Base-by-base conservation (phyloP, 495 filamentous ascomycete genomes). In the Podospora bellae-mahoneyi region DNA sequence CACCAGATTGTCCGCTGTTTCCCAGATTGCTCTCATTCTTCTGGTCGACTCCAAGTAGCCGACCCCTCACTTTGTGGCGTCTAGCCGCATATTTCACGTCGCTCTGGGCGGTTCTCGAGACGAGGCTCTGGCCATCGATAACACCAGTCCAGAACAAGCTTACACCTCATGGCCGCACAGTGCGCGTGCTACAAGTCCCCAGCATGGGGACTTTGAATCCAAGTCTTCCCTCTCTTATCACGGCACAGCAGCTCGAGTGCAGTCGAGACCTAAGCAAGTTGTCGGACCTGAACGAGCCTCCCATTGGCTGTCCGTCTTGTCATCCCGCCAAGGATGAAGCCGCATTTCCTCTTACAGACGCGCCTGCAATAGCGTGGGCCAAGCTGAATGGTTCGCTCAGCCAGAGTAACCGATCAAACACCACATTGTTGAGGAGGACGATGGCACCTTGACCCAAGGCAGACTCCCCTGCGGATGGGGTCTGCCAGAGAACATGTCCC, bases 11-110 rank as follows among this genome's bases (percentile, higher is more conserved):
- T 48, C 39, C 7, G 39, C 34, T 6, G 0, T 39, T 39, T 39
- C 34, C 34, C 34, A 10, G 34, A 39, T 5, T 6, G 34, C 34
- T 10, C 34, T 23, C 23, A 23, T 23, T 23, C 23, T 23, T 23
- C 23, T 23, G 23, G 1, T 23, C 23, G 1, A 2, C 23, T 23
- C 23, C 23, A 23, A 23, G 23, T 23, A 23, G 23, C 23, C 23
- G 23, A 58, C 19, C 55, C 55, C 55, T 58, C 55, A 58, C 55
- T 20, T 56, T 58, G 55, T 58, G 55, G 55, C 55, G 55, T 58
- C 55, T 26, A 18, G 6, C 55, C 18, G 55, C 55, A 58, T 58
- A 19, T 58, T 48, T 48, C 15, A 10, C 15, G 39, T 48, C 39
- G 39, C 39, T 48, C 7, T 6, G 55, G 55, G 55, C 23, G n/a